Evolutionary conservation across 148 eudicot species (phyloP), one percentile per base, ranked within the genome.

Genomic region (Vaccinium corymbosum): DNA sequence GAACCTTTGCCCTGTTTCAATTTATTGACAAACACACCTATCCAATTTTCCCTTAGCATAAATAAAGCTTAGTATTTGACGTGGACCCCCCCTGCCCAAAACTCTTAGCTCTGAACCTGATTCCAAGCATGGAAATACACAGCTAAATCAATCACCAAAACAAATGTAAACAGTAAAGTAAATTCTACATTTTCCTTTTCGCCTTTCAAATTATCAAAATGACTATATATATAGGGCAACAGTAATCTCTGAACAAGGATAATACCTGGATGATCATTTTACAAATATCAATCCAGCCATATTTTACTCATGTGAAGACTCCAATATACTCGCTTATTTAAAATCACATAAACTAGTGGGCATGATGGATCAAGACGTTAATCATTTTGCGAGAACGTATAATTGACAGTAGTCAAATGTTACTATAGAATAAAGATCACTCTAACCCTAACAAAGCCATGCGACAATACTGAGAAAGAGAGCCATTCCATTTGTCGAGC

Each of bases 331-430:
- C 79, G 22, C 27, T 9, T 62, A n/a, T 20, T 2, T 7, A 17
- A 46, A 76, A 76, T 76, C n/a, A 48, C 2, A 10, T 22, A 77
- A 12, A 49, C 22, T 8, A 13, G 32, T 32, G 0, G 25, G 13
- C 57, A 10, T 49, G 16, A 25, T 51, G 59, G 17, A 51, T 25
- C 32, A 77, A 27, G 20, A 27, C 10, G 20, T 51, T 59, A 50
- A 77, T 50, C 59, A 22, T 22, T 77, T 50, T 51, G 57, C 56
- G 1, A 77, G 16, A 22, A 77, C 25, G 32, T 0, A 77, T 3
- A 77, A 77, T 75, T 75, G 53, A 66, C 12, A 46, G 25, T 53
- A 6, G 46, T 75, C 78, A 75, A 75, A 17, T 75, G 51, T 74
- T 6, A 2, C 22, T 46, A 42, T 20, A 9, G 17, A 17, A 35